Evolutionary conservation across 768 basidiomycete genomes (phyloP).

Genomic region (Suillus bovinus): DNA sequence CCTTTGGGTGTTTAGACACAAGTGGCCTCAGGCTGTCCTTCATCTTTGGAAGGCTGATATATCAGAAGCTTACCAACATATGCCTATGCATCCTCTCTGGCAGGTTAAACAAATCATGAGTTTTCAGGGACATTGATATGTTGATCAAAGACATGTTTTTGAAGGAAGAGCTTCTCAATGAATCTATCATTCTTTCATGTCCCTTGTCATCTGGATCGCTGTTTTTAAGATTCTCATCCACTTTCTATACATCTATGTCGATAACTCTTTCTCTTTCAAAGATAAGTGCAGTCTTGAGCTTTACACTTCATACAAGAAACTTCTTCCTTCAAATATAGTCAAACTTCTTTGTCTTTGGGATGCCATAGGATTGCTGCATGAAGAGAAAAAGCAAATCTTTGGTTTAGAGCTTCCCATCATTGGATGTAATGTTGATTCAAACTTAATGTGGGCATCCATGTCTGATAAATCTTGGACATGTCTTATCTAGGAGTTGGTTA

Average conservation of each 20-base stretch:
- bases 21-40: no score
- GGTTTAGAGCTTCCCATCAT: constrained; percentile 29
- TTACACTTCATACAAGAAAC: constrained; percentile 3
- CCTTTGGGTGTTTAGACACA: fast-evolving
- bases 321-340: constrained; percentile 8
- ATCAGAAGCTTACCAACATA: constrained; percentile 33
- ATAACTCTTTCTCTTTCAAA: background rate
- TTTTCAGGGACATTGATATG: constrained; percentile 19
- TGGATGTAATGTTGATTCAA: constrained; percentile 35
- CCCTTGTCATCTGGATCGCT: no score
- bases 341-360: constrained; percentile 33
- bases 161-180: constrained; percentile 19
- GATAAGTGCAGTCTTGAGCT: background rate
- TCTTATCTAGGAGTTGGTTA: no score
- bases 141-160: constrained; percentile 30
- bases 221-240: constrained; percentile 12
- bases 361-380: constrained; percentile 28
- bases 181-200: no score
- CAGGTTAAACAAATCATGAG: constrained; percentile 40
- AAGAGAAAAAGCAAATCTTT: constrained; percentile 35
- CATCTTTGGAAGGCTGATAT: constrained; percentile 39
- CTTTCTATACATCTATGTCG: constrained; percentile 20
- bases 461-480: constrained; percentile 9
- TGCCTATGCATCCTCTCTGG: constrained; percentile 41
- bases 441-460: constrained; percentile 26